Conservation (phyloP, 495 filamentous ascomycete genomes). For the Hypoxylon lienhwacheense region DNA sequence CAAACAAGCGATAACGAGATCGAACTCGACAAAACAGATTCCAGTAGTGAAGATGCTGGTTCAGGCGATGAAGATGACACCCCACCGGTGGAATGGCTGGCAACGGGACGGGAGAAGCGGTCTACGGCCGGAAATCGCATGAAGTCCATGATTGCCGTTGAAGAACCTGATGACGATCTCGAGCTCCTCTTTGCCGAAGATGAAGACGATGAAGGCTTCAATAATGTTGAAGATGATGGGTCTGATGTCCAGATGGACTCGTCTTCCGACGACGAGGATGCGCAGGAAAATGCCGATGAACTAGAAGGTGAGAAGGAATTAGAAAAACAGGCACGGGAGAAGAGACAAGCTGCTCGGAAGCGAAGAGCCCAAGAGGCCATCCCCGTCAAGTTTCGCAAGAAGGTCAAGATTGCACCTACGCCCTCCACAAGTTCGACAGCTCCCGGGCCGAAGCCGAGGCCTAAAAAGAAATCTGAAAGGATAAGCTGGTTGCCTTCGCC, state of each 20-base stretch:
- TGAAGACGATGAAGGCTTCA: constrained; percentile 82
- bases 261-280: constrained; percentile 77
- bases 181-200: constrained; percentile 83
- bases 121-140: constrained; percentile 85
- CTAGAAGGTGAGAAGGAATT: constrained; percentile 67
- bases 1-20: constrained; percentile 19
- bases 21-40: constrained; percentile 28
- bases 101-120: constrained; percentile 75
- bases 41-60: constrained; percentile 36
- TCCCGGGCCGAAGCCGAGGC: constrained; percentile 57
- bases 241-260: constrained; percentile 82
- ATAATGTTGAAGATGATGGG: constrained; percentile 65
- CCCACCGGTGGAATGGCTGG: constrained; percentile 67
- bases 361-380: constrained; percentile 71
- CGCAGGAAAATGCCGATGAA: constrained; percentile 66
- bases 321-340: constrained; percentile 61
- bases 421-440: constrained; percentile 53
- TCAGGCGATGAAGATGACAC: constrained; percentile 24
- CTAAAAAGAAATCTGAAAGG: constrained; percentile 92
- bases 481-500: constrained; percentile 81
- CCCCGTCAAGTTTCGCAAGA: constrained; percentile 56
- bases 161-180: constrained; percentile 73
- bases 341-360: constrained; percentile 60
- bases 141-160: constrained; percentile 74
- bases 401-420: constrained; percentile 54